phyloP scores from a whole-genome alignment of 352 stramenopile species.

The Pythium apleroticum region DNA sequence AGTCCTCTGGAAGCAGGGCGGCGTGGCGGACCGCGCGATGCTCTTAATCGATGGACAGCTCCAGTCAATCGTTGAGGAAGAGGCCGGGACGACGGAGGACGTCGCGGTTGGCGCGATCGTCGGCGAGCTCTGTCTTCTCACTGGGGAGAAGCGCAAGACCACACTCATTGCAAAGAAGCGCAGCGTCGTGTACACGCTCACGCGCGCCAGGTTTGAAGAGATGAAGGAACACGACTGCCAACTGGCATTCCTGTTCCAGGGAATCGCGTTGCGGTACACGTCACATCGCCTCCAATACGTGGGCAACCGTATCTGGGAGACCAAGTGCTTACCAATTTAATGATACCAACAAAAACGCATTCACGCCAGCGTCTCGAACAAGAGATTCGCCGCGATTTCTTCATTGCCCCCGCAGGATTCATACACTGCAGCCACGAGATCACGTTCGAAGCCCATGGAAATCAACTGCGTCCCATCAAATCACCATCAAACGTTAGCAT shows the following conservation, averaged over 20 bases:
- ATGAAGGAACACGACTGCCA: constrained; percentile 66
- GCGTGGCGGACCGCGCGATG: constrained; percentile 49
- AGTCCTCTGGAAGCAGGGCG: constrained; percentile 71
- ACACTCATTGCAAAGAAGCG: constrained; percentile 54
- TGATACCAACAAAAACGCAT: constrained; percentile 6
- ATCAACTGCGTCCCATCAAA: constrained; percentile 38
- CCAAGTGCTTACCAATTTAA: constrained; percentile 76
- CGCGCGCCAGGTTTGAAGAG: constrained; percentile 49
- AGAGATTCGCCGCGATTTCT: constrained; percentile 46
- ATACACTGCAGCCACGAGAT: constrained; percentile 54
- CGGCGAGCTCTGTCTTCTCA: constrained; percentile 77
- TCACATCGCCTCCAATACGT: constrained; percentile 79
- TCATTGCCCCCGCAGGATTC: constrained; percentile 64
- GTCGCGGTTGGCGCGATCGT: constrained; percentile 71
- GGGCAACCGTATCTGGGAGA: constrained; percentile 84
- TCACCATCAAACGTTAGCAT: constrained; percentile 3
- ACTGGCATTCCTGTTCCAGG: constrained; percentile 74
- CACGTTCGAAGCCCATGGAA: constrained; percentile 54
- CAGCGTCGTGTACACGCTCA: constrained; percentile 73
- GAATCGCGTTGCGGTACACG: constrained; percentile 72
- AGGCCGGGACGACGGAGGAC: constrained; percentile 74
- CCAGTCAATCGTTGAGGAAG: constrained; percentile 74
- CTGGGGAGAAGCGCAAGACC: constrained; percentile 81
- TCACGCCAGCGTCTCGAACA: constrained; percentile 48
- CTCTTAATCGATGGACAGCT: constrained; percentile 63